Evolutionary conservation across 805 yeast species (phyloP).

Genomic region (Cyberlindnera maritima): DNA sequence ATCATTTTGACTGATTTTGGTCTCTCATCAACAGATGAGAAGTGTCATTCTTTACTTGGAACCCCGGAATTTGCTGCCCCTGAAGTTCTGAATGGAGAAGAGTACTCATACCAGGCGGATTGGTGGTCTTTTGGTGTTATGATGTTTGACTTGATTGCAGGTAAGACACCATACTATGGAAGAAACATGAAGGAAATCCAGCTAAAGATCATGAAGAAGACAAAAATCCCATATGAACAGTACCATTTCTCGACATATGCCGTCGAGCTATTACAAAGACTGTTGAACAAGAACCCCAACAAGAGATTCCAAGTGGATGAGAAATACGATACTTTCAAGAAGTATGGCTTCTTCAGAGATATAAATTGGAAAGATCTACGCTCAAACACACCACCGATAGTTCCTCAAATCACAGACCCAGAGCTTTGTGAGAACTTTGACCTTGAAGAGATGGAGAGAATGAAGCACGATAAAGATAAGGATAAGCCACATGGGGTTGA

Average conservation of each 20-base stretch:
- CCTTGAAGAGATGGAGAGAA: slow-evolving; percentile 53
- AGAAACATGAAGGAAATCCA: slow-evolving; percentile 64
- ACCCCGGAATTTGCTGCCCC: slow-evolving; percentile 69
- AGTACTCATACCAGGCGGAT: slow-evolving; percentile 77
- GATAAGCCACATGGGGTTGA: not conserved
- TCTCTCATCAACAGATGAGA: slow-evolving; percentile 43
- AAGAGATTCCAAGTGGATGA: slow-evolving; percentile 64
- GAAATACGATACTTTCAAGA: slow-evolving; percentile 38
- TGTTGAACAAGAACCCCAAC: slow-evolving; percentile 64
- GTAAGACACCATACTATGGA: slow-evolving; percentile 84
- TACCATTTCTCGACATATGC: slow-evolving; percentile 68
- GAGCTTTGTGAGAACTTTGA: slow-evolving; percentile 81
- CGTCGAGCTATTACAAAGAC: slow-evolving; percentile 62
- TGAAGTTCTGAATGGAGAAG: slow-evolving; percentile 76
- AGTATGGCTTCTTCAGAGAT: slow-evolving; percentile 74
- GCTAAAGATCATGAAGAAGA: slow-evolving; percentile 63
- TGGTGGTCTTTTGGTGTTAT: slow-evolving; percentile 93
- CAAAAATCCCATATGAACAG: slow-evolving; percentile 61
- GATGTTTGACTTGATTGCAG: slow-evolving; percentile 72
- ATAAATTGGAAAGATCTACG: slow-evolving; percentile 62
- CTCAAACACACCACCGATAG: slow-evolving; percentile 62
- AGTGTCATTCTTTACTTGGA: slow-evolving; percentile 39
- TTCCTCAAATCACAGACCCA: slow-evolving; percentile 73
- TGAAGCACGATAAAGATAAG: not conserved
- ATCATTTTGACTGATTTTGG: slow-evolving; percentile 86